phyloP scores from a whole-genome alignment of 352 stramenopile genomes.

The Globisporangium cederbergense region DNA sequence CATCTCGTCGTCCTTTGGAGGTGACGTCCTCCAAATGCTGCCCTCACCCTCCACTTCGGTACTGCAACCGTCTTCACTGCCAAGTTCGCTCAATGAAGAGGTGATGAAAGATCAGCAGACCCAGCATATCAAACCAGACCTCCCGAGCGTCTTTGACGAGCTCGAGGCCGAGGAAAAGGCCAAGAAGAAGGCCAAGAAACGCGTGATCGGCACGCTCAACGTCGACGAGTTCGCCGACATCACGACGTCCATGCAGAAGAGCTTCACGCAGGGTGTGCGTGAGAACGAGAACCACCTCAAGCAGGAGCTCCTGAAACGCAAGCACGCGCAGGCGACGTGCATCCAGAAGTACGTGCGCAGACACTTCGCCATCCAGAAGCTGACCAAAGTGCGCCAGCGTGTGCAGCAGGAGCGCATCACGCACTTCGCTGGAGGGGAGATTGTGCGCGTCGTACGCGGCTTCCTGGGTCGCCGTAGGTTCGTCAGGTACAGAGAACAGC shows the following conservation, averaged over 20 bases:
- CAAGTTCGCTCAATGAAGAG: conserved; percentile 18
- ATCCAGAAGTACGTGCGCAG: conserved; percentile 63
- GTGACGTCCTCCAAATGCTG: not conserved
- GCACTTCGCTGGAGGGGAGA: conserved; percentile 49
- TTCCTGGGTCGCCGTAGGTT: conserved; percentile 60
- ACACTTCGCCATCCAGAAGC: conserved; percentile 37
- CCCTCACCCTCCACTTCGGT: conserved; percentile 2
- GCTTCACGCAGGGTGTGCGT: conserved; percentile 38
- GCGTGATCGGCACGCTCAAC: conserved; percentile 28
- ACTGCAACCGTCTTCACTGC: conserved; percentile 13
- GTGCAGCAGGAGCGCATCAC: conserved; percentile 41
- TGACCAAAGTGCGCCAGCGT: conserved; percentile 31
- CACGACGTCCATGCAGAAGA: conserved; percentile 42
- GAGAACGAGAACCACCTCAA: conserved; percentile 51
- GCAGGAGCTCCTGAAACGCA: conserved; percentile 42
- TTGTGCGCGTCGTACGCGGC: conserved; percentile 60
- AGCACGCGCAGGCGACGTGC: conserved; percentile 34
- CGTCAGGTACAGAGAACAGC: conserved; percentile 19
- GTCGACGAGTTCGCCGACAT: conserved; percentile 49
- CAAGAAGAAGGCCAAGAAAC: conserved; percentile 39
- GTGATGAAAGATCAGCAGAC: conserved; percentile 33
- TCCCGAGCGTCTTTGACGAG: conserved; percentile 75
- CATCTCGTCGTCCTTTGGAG: conserved; percentile 9
- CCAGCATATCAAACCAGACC: conserved; percentile 29
- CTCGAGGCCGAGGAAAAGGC: conserved; percentile 69